Evolutionary conservation across 495 filamentous ascomycete genomes (phyloP).

Genomic region (Penicillium longicatenatum): DNA sequence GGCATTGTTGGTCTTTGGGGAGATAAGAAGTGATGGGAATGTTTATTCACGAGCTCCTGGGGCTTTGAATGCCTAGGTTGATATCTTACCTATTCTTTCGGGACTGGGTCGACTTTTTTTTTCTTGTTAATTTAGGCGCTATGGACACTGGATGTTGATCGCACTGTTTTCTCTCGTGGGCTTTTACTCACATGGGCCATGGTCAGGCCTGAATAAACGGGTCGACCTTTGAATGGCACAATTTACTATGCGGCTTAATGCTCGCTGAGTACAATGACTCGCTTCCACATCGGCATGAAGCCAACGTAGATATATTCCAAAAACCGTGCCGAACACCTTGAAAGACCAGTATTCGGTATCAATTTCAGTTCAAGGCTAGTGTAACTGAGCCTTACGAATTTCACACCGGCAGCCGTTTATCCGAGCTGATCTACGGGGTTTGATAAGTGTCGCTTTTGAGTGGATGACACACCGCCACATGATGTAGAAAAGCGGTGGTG

Average conservation of each 20-base stretch:
- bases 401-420: neutral
- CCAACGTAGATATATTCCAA: neutral
- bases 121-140: neutral
- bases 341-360: neutral
- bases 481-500: slow-evolving; percentile 20
- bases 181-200: neutral
- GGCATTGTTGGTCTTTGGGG: slow-evolving; percentile 88
- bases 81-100: neutral
- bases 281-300: neutral
- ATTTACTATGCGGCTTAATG: neutral
- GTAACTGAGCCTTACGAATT: neutral
- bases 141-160: slow-evolving; percentile 12
- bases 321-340: neutral
- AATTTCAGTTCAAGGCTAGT: no score
- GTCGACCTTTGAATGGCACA: neutral
- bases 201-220: neutral
- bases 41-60: neutral
- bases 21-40: slow-evolving; percentile 54
- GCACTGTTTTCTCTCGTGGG: neutral
- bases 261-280: neutral
- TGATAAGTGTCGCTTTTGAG: neutral
- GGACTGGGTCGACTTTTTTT: neutral
- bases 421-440: neutral
- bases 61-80: neutral
- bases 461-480: slow-evolving; percentile 3